Base-by-base conservation (phyloP, 805 yeast genomes). In the Schwanniomyces polymorphus region DNA sequence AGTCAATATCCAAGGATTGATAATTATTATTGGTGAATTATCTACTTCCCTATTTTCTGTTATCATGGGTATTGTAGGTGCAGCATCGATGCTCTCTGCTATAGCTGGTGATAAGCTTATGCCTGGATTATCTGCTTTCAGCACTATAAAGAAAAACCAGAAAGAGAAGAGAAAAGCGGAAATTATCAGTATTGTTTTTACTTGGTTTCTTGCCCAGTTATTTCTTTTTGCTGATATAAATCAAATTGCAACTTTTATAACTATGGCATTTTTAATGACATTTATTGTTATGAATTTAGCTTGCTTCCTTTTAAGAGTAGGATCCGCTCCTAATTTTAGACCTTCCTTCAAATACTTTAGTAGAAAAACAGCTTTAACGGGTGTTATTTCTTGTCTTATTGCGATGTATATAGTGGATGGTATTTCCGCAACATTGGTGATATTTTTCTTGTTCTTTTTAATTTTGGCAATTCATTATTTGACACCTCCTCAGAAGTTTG, bases 351-450 rank as follows among this genome's bases (percentile, higher is more conserved):
- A 80, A 48, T 94, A 85, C 59, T 94, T 94, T 70, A 86, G 82
- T 57, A 78, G 91, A 41, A 75, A 79, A 38, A 90, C 98, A 0
- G 98, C 99, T 0, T 76, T 84, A 3, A 57, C 78, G 1, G 99
- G 97, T 1, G 85, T 86, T 0, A 43, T 83, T 0, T 64, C 81
- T 0, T 87, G 96, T 41, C 75, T 86, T 5, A 64, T 79, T 3
- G 96, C 97, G 0, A 94, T 94, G 99, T 88, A 90, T 59, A 84
- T 91, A 37, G 97, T 95, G 4, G 99, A 94, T 69, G 96, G 97
- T 29, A 59, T 86, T 12, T 88, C 96, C 2, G 98, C 99, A 0
- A 75, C 89, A 2, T 75, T 85, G 27, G 85, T 91, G 23, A 79
- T 91, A 25, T 67, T 85, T 9, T 80, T 85, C 45, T 74, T 91